A percentile compares a stretch with the other conserved stretches of the same genome.
Conservation (phyloP, 2,329 filamentous ascomycete species). For the Lasiodiplodia theobromae region DNA sequence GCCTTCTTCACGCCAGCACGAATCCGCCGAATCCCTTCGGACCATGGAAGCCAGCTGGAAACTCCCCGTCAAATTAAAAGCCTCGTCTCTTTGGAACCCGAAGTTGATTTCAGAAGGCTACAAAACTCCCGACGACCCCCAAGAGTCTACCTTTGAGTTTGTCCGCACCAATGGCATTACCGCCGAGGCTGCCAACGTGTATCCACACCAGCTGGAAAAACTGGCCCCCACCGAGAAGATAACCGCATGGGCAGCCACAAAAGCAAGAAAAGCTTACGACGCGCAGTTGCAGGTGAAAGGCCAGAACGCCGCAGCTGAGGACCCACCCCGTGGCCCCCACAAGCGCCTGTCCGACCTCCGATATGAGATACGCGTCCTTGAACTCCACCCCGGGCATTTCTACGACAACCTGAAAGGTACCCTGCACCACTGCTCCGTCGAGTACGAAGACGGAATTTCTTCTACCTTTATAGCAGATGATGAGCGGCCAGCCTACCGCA, state of each 20-base stretch:
- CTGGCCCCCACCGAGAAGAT: neutral
- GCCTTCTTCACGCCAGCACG: too few relatives aligned
- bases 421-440: constrained; percentile 36
- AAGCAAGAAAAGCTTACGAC: too few relatives aligned
- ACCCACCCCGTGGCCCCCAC: neutral
- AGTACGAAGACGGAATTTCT: constrained; percentile 34
- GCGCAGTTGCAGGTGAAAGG: neutral
- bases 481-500: constrained; percentile 8
- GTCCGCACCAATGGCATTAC: neutral
- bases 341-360: neutral
- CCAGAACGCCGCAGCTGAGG: neutral
- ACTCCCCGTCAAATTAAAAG: too few relatives aligned
- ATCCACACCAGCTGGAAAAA: neutral
- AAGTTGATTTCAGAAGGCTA: too few relatives aligned
- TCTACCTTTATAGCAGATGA: constrained; percentile 13
- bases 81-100: too few relatives aligned
- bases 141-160: neutral
- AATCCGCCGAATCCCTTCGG: too few relatives aligned
- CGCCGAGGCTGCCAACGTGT: constrained; percentile 5
- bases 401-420: constrained; percentile 31
- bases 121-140: too few relatives aligned
- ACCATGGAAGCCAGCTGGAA: too few relatives aligned
- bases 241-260: too few relatives aligned
- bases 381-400: constrained; percentile 33
- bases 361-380: constrained; percentile 37